Base-by-base conservation (phyloP, 495 filamentous ascomycete species). In the Cercophora newfieldiana region DNA sequence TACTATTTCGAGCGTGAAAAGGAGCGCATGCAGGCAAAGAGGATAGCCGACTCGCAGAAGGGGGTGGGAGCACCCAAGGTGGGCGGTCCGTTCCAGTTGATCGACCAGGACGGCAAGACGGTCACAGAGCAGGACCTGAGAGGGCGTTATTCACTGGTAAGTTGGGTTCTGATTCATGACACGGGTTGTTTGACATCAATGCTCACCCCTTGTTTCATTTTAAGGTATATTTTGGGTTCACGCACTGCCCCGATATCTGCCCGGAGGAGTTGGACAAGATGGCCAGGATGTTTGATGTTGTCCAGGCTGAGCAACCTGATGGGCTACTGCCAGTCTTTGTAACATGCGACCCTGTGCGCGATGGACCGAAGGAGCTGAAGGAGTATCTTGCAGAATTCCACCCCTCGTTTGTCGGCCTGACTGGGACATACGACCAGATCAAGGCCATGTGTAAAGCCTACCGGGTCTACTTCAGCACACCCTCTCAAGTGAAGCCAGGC, bases 181-280 rank as follows among this genome's bases (percentile, higher is more conserved):
- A 7, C 2, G 2, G 16, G 37, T 7, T 64, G 12, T 30, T 49
- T 8, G 12, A 33, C 1, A 8, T 24, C 12, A 19, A 24, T 2
- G 7, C 31, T 47, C n/a, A 21, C 22, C 37, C n/a, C 25, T n/a
- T 10, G 8, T 0, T 5, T 14, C 16, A 12, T 10, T 4, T 59
- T 1, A 28, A 82, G 91, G 88, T 97, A 51, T 99, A 99, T 79
- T 99, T 98, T 75, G 95, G 95, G 69, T 99, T 99, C 87, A 92
- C 92, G 16, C 93, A 97, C 78, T 99, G 95, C 76, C 95, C 95
- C 14, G 95, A 99, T 78, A 99, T 99, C 77, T 99, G 95, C 82
- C 95, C 95, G 29, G 95, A 99, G 69, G 95, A 99, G 81, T 89
- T 99, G 60, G 95, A 99, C 77, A 99, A 99, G 81, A 97, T 99